Conservation (phyloP, 495 filamentous ascomycete genomes). For the Aspergillus cavernicola region DNA sequence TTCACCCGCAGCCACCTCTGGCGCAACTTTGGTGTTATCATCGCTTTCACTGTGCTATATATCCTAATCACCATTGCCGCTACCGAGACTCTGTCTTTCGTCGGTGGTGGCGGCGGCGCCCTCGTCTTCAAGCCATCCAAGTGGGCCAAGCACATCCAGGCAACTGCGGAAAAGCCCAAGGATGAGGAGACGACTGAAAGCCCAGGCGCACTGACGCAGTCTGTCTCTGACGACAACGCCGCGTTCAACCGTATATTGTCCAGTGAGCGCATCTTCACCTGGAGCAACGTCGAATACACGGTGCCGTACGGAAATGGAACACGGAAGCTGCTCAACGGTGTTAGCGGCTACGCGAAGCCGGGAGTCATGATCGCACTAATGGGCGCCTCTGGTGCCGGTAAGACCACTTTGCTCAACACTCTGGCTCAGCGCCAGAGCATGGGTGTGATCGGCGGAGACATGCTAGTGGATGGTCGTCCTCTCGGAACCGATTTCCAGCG, state of each 20-base stretch:
- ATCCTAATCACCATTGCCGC: slow-evolving; percentile 63
- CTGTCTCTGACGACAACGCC: slow-evolving; percentile 30
- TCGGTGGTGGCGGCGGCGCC: slow-evolving; percentile 53
- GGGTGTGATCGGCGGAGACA: slow-evolving; percentile 67
- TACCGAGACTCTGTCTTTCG: slow-evolving; percentile 51
- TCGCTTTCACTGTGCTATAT: slow-evolving; percentile 67
- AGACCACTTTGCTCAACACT: slow-evolving; percentile 72
- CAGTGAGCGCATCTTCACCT: slow-evolving; percentile 71
- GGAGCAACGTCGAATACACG: slow-evolving; percentile 67
- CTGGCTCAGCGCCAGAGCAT: slow-evolving; percentile 71
- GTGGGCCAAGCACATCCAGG: slow-evolving; percentile 50
- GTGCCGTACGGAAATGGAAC: slow-evolving; percentile 70
- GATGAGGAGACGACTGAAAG: slow-evolving; percentile 45
- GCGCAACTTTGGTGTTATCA: slow-evolving; percentile 76
- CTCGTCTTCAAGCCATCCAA: slow-evolving; percentile 67
- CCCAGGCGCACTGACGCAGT: slow-evolving; percentile 38
- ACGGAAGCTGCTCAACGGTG: slow-evolving; percentile 64
- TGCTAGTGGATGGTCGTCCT: slow-evolving; percentile 73
- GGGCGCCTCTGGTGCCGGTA: slow-evolving; percentile 82
- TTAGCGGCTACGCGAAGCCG: slow-evolving; percentile 76
- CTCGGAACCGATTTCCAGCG: slow-evolving; percentile 72
- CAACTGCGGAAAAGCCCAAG: slow-evolving; percentile 35
- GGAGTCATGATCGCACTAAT: slow-evolving; percentile 78
- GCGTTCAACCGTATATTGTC: slow-evolving; percentile 53
- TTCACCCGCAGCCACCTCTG: slow-evolving; percentile 67